These are phyloP conservation scores for Talaromyces albobiverticillius DNA, from an alignment of 2,329 filamentous ascomycete species.

Conservation along the genomic window DNA sequence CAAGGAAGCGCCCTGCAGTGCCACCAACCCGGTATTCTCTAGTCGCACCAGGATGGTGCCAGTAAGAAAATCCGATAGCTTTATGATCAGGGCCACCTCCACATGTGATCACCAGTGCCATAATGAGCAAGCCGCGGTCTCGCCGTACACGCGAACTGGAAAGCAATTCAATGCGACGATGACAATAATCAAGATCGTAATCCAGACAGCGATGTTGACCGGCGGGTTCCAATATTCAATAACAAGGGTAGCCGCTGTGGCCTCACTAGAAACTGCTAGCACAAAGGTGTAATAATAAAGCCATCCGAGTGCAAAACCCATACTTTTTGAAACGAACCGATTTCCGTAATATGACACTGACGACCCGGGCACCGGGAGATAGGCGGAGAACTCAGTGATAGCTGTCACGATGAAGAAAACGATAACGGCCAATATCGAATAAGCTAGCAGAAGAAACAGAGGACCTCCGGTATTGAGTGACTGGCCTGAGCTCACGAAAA, in stretches of 20 bases:
- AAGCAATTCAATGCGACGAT: constrained; percentile 52
- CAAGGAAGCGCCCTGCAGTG: constrained; percentile 50
- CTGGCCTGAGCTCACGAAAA: constrained; percentile 54
- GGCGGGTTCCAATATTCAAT: constrained; percentile 58
- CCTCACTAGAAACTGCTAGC: constrained; percentile 54
- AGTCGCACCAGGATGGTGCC: constrained; percentile 47
- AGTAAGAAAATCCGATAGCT: constrained; percentile 52
- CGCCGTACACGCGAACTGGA: constrained; percentile 50
- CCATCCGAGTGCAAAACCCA: constrained; percentile 42
- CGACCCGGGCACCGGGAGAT: constrained; percentile 41
- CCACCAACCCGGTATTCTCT: constrained; percentile 48
- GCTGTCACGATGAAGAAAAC: constrained; percentile 48
- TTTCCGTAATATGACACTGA: constrained; percentile 43
- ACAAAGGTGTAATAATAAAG: constrained; percentile 48
- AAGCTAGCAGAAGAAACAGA: constrained; percentile 51
- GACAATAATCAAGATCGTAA: constrained; percentile 58
- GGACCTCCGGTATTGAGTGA: constrained; percentile 52
- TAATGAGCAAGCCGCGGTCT: constrained; percentile 50
- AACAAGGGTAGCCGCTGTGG: constrained; percentile 62
- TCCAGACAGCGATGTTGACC: constrained; percentile 47
- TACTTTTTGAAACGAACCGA: constrained; percentile 40
- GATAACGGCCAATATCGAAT: constrained; percentile 47
- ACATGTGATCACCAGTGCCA: constrained; percentile 55
- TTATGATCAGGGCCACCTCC: constrained; percentile 49
- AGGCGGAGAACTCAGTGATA: constrained; percentile 39